Base-by-base conservation (phyloP, 2,329 filamentous ascomycete genomes). In the Trichoderma harzianum region DNA sequence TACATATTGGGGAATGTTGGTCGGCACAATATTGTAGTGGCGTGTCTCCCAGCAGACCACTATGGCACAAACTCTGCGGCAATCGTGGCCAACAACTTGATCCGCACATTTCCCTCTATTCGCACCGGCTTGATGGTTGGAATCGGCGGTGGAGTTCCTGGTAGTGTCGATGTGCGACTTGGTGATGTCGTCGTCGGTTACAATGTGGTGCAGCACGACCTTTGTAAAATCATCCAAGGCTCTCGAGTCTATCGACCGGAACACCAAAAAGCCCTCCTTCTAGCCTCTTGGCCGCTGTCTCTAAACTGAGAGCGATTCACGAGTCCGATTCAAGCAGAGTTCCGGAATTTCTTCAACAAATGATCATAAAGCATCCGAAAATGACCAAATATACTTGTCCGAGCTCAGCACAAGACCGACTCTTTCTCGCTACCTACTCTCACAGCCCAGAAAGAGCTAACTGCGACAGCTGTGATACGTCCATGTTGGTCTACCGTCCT, bases 41-140 rank as follows among this genome's bases (percentile, higher is more conserved):
- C 43, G 4, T 47, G 43, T 16, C 43, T 47, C 18, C 43, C 43
- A 10, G 43, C 43, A 47, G 3, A 47, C 18, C 24, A 67, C 36
- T 78, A 78, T 34, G 80, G 81, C 2, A 78, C 67, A 18, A 73
- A 62, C 10, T 77, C 79, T 7, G 80, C 81, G 2, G 74, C 79
- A 5, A 66, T 57, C 0, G 78, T 83, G 1, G 80, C 78, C 7
- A 74, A 60, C 64, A 74, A 80, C 51, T 79, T 83, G 76, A 36
- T 76, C 18, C 67, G 72, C 18, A 78, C 69, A 12, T 83, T 83
- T 70, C 75, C 77, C 0, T 78, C 78, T 18, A 71, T 76, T 16
- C 34, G 70, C 0, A 32, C 18, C 8, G 24, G 55, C 4, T 18
- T 69, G 7, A 60, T 61, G 65, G 65, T 69, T 1, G 65, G 65